phyloP scores from a whole-genome alignment of 805 yeast genomes.

The Jamesozyma hellenica region DNA sequence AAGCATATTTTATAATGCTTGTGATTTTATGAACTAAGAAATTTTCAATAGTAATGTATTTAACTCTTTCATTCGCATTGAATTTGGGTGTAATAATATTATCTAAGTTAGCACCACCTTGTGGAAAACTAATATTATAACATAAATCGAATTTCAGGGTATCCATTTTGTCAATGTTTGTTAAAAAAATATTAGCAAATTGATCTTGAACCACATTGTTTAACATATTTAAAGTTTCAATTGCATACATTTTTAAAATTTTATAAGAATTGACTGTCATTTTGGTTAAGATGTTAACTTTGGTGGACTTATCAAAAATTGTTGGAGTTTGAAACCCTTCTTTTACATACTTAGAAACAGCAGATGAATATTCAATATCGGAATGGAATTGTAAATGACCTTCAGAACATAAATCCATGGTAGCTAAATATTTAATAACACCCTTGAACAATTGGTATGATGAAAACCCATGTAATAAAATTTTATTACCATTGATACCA shows the following conservation, averaged over 20 bases:
- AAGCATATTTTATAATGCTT: constrained; percentile 45
- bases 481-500: constrained; percentile 62
- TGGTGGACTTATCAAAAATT: constrained; percentile 63
- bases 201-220: constrained; percentile 77
- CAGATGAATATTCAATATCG: constrained; percentile 17
- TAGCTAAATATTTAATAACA: constrained; percentile 68
- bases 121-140: constrained; percentile 41
- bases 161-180: constrained; percentile 40
- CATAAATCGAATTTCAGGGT: constrained; percentile 56
- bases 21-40: constrained; percentile 53
- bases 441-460: constrained; percentile 91
- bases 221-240: constrained; percentile 53
- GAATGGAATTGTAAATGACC: constrained; percentile 66
- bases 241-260: constrained; percentile 54
- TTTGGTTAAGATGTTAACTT: constrained; percentile 71
- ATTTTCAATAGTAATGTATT: constrained; percentile 60
- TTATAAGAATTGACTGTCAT: constrained; percentile 62
- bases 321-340: constrained; percentile 67
- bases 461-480: constrained; percentile 77
- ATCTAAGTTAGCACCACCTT: constrained; percentile 16
- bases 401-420: constrained; percentile 52
- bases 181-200: constrained; percentile 67
- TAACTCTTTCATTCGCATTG: constrained; percentile 62
- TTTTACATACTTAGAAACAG: constrained; percentile 33
- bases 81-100: constrained; percentile 36